phyloP scores from a whole-genome alignment of 2,329 filamentous ascomycete genomes.

The Furcasterigmium furcatum region DNA sequence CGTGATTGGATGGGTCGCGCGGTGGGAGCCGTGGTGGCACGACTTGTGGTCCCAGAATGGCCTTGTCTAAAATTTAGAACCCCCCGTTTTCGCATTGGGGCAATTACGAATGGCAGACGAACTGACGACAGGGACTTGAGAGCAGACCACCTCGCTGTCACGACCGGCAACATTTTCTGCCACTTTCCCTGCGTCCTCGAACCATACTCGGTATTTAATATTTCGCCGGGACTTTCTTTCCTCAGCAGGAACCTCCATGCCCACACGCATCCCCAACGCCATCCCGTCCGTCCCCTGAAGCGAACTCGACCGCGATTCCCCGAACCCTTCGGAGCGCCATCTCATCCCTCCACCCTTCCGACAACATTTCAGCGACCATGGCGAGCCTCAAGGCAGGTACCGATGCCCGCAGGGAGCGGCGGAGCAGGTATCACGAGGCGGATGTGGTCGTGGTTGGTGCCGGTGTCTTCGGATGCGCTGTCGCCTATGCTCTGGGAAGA shows the following conservation, averaged over 20 bases:
- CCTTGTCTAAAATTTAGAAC: background rate
- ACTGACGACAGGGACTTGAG: slow-evolving; percentile 1
- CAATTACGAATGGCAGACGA: background rate
- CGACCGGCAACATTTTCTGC: too few species aligned
- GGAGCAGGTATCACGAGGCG: slow-evolving; percentile 57
- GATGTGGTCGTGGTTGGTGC: slow-evolving; percentile 93
- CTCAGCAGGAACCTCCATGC: too few species aligned
- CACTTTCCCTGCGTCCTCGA: background rate
- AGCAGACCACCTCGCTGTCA: slow-evolving; percentile 4
- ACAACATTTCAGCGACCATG: slow-evolving; percentile 18
- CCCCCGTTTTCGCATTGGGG: background rate
- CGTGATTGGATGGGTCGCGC: too few species aligned
- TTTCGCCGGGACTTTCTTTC: too few species aligned
- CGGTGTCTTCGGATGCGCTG: slow-evolving; percentile 83
- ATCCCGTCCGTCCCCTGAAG: too few species aligned
- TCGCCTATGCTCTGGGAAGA: slow-evolving; percentile 78
- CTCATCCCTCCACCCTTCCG: background rate
- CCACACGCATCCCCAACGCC: too few species aligned
- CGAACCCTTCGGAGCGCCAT: background rate
- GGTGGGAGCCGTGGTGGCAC: slow-evolving; percentile 3
- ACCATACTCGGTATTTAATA: background rate
- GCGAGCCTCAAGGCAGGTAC: slow-evolving; percentile 21
- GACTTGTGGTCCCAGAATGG: slow-evolving; percentile 1
- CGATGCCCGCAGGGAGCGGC: slow-evolving; percentile 41
- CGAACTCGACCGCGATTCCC: too few species aligned